Conservation (phyloP, 331 rosid species). For the Quercus phellos region DNA sequence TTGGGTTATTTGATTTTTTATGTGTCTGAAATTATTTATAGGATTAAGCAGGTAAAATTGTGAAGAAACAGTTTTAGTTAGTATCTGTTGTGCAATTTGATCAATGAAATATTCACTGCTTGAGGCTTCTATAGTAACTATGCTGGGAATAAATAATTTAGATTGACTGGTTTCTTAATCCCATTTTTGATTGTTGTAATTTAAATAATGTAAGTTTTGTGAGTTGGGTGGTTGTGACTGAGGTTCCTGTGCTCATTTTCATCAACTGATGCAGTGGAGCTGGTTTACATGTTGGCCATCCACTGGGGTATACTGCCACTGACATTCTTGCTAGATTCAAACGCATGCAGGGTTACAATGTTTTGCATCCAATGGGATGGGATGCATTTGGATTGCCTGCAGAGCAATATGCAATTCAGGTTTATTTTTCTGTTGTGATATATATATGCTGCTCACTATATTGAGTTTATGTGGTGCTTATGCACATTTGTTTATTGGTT, state of each 20-base stretch:
- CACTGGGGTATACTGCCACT: conserved; percentile 90
- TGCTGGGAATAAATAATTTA: not conserved
- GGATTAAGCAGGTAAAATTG: not conserved
- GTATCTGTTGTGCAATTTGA: not conserved
- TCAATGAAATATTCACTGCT: not conserved
- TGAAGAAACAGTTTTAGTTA: not conserved
- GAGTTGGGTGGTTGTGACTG: not conserved
- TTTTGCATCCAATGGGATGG: conserved; percentile 99
- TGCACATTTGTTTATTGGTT: not conserved
- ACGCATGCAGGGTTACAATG: conserved; percentile 88
- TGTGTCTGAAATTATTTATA: not conserved
- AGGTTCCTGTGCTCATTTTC: conserved; percentile 2
- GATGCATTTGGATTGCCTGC: conserved; percentile 98
- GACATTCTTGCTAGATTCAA: conserved; percentile 86
- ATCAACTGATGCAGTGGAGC: conserved; percentile 63
- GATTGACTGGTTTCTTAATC: not conserved
- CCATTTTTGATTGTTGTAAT: not conserved
- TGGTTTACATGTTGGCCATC: conserved; percentile 95
- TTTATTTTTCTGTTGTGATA: conserved; percentile 26
- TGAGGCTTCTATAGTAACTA: not conserved
- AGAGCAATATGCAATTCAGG: conserved; percentile 95
- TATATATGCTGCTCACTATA: not conserved
- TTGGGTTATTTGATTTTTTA: not conserved
- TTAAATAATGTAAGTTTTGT: too few relatives aligned
- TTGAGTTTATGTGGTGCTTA: not conserved